Conservation (phyloP, 2,329 filamentous ascomycete genomes). For the Talaromyces albobiverticillius region DNA sequence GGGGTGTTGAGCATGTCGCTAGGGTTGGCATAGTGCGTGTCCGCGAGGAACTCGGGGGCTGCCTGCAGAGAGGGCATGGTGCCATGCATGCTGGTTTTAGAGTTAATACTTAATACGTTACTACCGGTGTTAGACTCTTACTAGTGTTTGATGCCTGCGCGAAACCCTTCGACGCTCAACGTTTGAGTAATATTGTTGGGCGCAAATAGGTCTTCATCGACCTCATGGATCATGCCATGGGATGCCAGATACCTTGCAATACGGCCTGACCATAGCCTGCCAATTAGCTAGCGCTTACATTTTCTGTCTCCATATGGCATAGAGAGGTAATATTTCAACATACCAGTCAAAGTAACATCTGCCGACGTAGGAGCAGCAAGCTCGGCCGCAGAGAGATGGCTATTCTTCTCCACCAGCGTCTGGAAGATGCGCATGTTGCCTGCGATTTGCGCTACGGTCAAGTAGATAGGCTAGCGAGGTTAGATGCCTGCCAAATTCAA, state of each 20-base stretch:
- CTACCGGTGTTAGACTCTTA: not conserved
- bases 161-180: conserved; percentile 14
- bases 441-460: not conserved
- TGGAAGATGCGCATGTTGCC: not conserved
- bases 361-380: not conserved
- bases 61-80: not conserved
- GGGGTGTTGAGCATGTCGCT: conserved; percentile 14
- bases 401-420: not conserved
- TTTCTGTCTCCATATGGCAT: not conserved
- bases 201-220: conserved; percentile 15
- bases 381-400: not conserved
- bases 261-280: conserved; percentile 11
- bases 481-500: not conserved
- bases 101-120: not conserved
- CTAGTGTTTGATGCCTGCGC: conserved; percentile 20
- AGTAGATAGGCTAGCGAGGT: not conserved
- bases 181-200: conserved; percentile 20
- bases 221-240: conserved; percentile 15
- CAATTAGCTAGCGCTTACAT: not conserved
- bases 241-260: conserved; percentile 25
- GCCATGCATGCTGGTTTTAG: not conserved
- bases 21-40: conserved; percentile 16
- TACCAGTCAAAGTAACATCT: not conserved
- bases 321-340: not conserved
- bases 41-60: not conserved